Evolutionary conservation across 768 basidiomycete species (phyloP).

Genomic region (Trametes cubensis): DNA sequence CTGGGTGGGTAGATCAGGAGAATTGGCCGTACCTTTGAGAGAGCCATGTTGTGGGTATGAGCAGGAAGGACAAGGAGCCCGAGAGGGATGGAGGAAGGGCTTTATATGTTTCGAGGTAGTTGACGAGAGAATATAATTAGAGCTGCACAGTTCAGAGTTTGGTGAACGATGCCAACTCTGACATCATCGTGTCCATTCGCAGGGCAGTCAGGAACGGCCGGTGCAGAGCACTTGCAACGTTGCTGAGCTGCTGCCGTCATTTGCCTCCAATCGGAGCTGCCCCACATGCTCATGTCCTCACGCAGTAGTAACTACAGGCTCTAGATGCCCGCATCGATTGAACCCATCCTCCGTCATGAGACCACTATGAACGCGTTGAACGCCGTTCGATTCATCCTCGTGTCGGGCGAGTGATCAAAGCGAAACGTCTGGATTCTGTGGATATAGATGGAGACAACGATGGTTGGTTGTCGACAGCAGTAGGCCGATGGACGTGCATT

Average conservation of each 20-base stretch:
- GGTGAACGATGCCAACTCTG: background rate
- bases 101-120: constrained; percentile 2
- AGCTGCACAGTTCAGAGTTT: background rate
- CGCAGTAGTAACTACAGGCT: background rate
- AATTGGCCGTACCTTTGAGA: constrained; percentile 53
- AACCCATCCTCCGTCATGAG: background rate
- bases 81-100: background rate
- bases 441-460: background rate
- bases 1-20: background rate
- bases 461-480: too few species aligned
- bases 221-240: constrained; percentile 12
- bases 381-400: background rate
- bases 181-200: constrained; percentile 15
- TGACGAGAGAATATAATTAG: constrained; percentile 10
- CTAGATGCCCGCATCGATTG: background rate
- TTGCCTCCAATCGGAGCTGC: background rate
- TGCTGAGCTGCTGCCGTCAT: constrained; percentile 15
- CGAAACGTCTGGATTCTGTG: background rate
- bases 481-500: too few species aligned
- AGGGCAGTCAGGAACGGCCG: constrained; percentile 10
- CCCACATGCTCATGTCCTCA: background rate
- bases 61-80: background rate
- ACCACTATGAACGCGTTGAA: background rate
- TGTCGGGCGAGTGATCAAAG: background rate
- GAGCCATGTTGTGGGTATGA: constrained; percentile 48